phyloP scores from a whole-genome alignment of 495 filamentous ascomycete genomes.

The Durotheca rogersii region DNA sequence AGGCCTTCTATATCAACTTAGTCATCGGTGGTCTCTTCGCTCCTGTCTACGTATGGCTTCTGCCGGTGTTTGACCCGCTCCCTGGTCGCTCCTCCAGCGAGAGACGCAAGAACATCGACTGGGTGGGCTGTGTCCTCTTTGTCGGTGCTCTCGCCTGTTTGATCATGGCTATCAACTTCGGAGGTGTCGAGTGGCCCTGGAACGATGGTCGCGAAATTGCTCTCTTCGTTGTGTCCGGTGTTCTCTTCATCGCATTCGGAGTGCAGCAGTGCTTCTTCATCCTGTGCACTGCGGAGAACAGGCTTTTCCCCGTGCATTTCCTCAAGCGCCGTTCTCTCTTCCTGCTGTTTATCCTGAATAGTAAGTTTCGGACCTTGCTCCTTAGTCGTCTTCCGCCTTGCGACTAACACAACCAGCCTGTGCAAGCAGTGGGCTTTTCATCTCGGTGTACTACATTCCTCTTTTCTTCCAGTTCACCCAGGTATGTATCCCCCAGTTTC shows the following conservation, averaged over 20 bases:
- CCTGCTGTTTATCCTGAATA: background rate
- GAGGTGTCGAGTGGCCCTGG: conserved; percentile 54
- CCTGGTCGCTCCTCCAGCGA: conserved; percentile 27
- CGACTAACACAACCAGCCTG: background rate
- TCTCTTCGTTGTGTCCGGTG: conserved; percentile 49
- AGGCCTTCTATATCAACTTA: conserved; percentile 68
- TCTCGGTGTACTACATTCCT: conserved; percentile 51
- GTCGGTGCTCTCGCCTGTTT: conserved; percentile 39
- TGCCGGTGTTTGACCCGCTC: conserved; percentile 50
- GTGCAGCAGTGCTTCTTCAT: conserved; percentile 52
- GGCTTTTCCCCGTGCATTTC: conserved; percentile 55
- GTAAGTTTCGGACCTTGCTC: background rate
- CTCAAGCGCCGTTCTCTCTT: background rate
- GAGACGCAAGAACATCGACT: conserved; percentile 42
- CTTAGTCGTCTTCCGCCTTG: background rate
- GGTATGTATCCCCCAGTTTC: background rate
- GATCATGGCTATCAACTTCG: conserved; percentile 49
- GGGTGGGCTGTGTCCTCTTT: conserved; percentile 41
- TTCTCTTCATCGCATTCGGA: conserved; percentile 49
- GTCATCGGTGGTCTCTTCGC: conserved; percentile 52
- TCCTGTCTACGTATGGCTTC: conserved; percentile 54
- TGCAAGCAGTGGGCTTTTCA: conserved; percentile 28
- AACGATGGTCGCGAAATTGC: conserved; percentile 47
- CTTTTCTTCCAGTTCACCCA: conserved; percentile 46
- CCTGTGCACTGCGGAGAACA: conserved; percentile 42